Conservation (phyloP, 2,329 filamentous ascomycete species). For the Clonostachys solani region DNA sequence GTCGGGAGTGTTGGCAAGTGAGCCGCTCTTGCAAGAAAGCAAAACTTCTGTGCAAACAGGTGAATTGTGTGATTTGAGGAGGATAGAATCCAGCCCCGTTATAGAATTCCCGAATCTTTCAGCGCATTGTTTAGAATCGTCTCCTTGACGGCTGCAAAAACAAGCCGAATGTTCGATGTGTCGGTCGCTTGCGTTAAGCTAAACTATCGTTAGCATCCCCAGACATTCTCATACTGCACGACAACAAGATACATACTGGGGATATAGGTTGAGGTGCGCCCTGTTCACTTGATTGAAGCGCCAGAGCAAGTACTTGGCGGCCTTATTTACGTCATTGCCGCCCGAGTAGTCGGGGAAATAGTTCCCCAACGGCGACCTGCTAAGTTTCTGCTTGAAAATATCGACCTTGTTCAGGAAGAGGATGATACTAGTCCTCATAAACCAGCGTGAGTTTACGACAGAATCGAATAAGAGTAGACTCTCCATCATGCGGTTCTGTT, state of each 20-base stretch:
- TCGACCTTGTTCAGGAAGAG: slow-evolving; percentile 99
- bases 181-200: slow-evolving; percentile 98
- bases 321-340: slow-evolving; percentile 95
- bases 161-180: slow-evolving; percentile 94
- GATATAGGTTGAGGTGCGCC: slow-evolving; percentile 92
- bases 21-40: too few species aligned
- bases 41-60: too few species aligned
- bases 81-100: slow-evolving; percentile 21
- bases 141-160: slow-evolving; percentile 98
- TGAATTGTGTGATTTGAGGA: too few species aligned
- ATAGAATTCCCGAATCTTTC: slow-evolving; percentile 96
- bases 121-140: slow-evolving; percentile 97
- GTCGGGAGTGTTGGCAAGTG: too few species aligned
- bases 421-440: slow-evolving; percentile 98
- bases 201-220: slow-evolving; percentile 1
- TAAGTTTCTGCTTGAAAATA: slow-evolving; percentile 92
- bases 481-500: slow-evolving; percentile 98
- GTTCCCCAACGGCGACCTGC: slow-evolving; percentile 82
- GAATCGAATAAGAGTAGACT: slow-evolving; percentile 95
- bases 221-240: background rate
- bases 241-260: slow-evolving; percentile 68
- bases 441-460: slow-evolving; percentile 98
- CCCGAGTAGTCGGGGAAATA: slow-evolving; percentile 99
- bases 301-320: slow-evolving; percentile 96
- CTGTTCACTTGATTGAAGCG: slow-evolving; percentile 98